Evolutionary conservation across 495 filamentous ascomycete genomes (phyloP), one percentile per base, ranked within the genome.

Genomic region (Trichoderma parareesei): DNA sequence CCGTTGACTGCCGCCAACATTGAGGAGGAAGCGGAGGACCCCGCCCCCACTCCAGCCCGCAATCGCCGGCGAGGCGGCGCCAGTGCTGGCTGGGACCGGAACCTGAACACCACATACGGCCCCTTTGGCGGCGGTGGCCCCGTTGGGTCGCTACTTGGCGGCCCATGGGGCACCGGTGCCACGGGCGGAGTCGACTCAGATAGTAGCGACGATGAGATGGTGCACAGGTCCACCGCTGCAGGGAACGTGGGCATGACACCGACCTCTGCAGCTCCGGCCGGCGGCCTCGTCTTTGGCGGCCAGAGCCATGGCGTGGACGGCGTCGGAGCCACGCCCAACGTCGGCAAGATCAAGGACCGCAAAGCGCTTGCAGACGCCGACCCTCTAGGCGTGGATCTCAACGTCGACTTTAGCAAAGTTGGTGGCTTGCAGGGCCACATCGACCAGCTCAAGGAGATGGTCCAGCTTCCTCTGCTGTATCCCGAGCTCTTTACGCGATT

Each of bases 371-470:
- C 92, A 27, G 94, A 98, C 77, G 90, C 92, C 6, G 95, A 98
- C 73, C 93, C 94, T 14, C 77, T 98, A 20, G 94, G 95, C 38
- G 91, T 97, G 35, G 92, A 97, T 70, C 79, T 91, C 71, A 90
- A 83, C 71, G 90, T 98, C 64, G 91, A 91, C 65, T 98, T 98
- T 73, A 92, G 88, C 68, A 89, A 89, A 61, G 91, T 98, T 66
- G 94, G 94, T 69, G 94, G 94, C 11, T 72, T 98, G 65, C 85
- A 96, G 69, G 87, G 90, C 40, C 93, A 97, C 69, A 96, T 98
- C 67, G 88, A 96, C 69, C 90, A 96, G 74, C 81, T 98, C 62
- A 97, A 98, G 75, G 94, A 98, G 75, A 98, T 98, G 94, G 92
- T 98, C 18, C 87, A 91, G 59, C 81, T 98, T 67, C 94, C 94